phyloP scores from a whole-genome alignment of 2,329 filamentous ascomycete genomes.

The Sarocladium brachiariae region DNA sequence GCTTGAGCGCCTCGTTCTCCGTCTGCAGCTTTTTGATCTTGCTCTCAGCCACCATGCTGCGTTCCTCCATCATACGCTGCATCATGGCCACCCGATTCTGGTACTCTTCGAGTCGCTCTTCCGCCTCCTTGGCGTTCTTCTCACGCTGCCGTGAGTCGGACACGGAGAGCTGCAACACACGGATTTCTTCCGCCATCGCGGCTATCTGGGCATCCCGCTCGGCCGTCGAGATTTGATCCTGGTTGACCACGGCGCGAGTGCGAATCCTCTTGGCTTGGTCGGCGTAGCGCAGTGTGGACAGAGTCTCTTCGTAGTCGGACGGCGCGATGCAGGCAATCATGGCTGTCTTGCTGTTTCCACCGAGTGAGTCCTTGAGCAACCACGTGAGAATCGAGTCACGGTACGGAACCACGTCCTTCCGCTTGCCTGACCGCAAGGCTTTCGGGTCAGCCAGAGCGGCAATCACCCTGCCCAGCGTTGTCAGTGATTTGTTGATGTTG shows the following conservation, averaged over 20 bases:
- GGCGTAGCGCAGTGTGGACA: slow-evolving; percentile 92
- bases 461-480: slow-evolving; percentile 91
- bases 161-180: slow-evolving; percentile 69
- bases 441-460: slow-evolving; percentile 76
- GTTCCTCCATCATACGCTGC: slow-evolving; percentile 95
- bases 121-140: slow-evolving; percentile 69
- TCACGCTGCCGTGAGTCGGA: slow-evolving; percentile 60
- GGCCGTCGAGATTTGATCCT: slow-evolving; percentile 85
- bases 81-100: slow-evolving; percentile 83
- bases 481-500: slow-evolving; percentile 98
- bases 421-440: slow-evolving; percentile 47
- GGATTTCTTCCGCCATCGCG: slow-evolving; percentile 94
- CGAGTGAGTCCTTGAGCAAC: slow-evolving; percentile 91
- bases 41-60: slow-evolving; percentile 79
- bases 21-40: slow-evolving; percentile 88
- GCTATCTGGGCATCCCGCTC: slow-evolving; percentile 91
- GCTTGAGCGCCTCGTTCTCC: slow-evolving; percentile 80
- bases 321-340: slow-evolving; percentile 99
- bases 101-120: slow-evolving; percentile 87
- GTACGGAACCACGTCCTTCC: slow-evolving; percentile 71
- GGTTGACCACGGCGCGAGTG: slow-evolving; percentile 89
- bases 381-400: slow-evolving; percentile 78
- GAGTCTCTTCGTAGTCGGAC: slow-evolving; percentile 92
- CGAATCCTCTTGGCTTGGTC: slow-evolving; percentile 97
- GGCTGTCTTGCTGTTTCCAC: slow-evolving; percentile 95